phyloP scores from a whole-genome alignment of 148 eudicot species.

The Talinum fruticosum region DNA sequence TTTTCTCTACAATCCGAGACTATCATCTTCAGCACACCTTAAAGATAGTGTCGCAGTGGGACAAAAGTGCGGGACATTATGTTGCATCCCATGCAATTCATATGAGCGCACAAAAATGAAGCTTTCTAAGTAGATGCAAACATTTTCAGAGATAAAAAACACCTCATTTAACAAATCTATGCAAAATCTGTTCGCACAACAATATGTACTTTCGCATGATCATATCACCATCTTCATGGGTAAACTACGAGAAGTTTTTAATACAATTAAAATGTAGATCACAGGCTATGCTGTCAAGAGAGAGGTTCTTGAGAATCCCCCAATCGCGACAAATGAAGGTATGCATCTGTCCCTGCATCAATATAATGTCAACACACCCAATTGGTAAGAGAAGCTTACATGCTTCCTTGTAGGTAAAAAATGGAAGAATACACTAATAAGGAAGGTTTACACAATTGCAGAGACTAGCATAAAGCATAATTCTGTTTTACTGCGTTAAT shows the following conservation, averaged over 20 bases:
- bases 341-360: constrained; percentile 86
- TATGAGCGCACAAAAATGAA: neutral
- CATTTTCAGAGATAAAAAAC: neutral
- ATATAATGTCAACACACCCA: neutral
- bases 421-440: neutral
- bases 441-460: neutral
- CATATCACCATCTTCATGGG: neutral
- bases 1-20: no score
- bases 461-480: no score
- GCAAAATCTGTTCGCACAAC: constrained; percentile 4
- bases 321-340: constrained; percentile 89
- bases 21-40: no score
- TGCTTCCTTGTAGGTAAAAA: neutral
- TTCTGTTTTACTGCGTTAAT: no score
- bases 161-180: constrained; percentile 14
- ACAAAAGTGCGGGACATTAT: neutral
- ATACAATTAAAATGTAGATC: constrained; percentile 1
- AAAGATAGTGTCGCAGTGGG: no score
- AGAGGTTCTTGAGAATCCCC: constrained; percentile 98
- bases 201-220: neutral
- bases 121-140: neutral
- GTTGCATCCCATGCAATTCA: neutral
- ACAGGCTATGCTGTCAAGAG: constrained; percentile 34
- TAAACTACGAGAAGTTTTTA: neutral
- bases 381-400: neutral